Percentiles rank a stretch among this genome's conserved stretches.
These are phyloP conservation scores for Trypanosoma avium DNA, from an alignment of 208 protist genomes.

Conservation along the genomic window DNA sequence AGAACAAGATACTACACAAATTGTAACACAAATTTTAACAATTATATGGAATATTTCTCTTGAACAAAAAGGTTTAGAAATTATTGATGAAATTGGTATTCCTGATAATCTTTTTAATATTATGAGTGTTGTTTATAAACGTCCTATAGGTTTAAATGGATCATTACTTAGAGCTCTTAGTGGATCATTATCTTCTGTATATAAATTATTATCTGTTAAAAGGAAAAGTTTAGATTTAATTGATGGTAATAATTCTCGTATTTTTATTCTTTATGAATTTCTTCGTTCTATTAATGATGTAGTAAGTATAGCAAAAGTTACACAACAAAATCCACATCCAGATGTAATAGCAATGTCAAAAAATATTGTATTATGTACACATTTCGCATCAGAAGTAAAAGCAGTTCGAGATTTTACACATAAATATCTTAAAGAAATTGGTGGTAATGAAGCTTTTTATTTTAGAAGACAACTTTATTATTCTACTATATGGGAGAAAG, in stretches of 20 bases:
- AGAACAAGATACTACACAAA: neutral
- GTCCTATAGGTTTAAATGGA: slow-evolving; percentile 9
- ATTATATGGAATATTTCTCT: slow-evolving; percentile 59
- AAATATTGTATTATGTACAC: slow-evolving; percentile 79
- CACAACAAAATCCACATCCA: slow-evolving; percentile 26
- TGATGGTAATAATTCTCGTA: slow-evolving; percentile 24
- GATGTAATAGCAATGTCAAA: slow-evolving; percentile 65
- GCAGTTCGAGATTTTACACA: slow-evolving; percentile 67
- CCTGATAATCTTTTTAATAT: slow-evolving; percentile 49
- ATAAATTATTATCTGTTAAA: slow-evolving; percentile 76
- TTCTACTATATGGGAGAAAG: slow-evolving; percentile 68
- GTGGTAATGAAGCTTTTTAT: slow-evolving; percentile 54
- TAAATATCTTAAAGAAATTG: slow-evolving; percentile 41
- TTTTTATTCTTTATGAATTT: slow-evolving; percentile 44
- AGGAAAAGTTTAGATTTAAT: slow-evolving; percentile 28
- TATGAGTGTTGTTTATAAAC: slow-evolving; percentile 24
- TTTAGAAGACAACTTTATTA: slow-evolving; percentile 82
- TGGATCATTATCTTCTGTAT: slow-evolving; percentile 67
- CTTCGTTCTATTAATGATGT: slow-evolving; percentile 45
- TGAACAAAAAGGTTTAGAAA: slow-evolving; percentile 46
- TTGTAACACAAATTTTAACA: slow-evolving; percentile 34
- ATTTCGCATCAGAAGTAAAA: slow-evolving; percentile 72
- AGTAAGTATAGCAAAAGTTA: slow-evolving; percentile 32
- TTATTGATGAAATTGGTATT: slow-evolving; percentile 35
- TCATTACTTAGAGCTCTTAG: slow-evolving; percentile 59